phyloP scores from a whole-genome alignment of 495 filamentous ascomycete species.

The Penicillium canescens region DNA sequence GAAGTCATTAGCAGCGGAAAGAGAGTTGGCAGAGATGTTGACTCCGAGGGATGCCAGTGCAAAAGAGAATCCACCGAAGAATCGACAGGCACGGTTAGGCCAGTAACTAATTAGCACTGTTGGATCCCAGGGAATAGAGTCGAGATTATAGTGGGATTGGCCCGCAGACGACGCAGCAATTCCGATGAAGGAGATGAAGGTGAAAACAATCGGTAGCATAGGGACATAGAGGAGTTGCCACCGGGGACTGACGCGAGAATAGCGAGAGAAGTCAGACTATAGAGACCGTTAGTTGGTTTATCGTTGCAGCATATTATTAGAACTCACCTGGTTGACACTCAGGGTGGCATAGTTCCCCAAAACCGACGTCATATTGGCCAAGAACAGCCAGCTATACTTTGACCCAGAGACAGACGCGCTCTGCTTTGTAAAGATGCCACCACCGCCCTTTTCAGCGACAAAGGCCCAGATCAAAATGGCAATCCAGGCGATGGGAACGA shows the following conservation, averaged over 20 bases:
- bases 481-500: slow-evolving; percentile 48
- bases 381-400: slow-evolving; percentile 43
- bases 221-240: slow-evolving; percentile 51
- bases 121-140: slow-evolving; percentile 46
- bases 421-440: slow-evolving; percentile 31
- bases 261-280: slow-evolving; percentile 49
- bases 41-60: slow-evolving; percentile 48
- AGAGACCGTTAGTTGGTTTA: slow-evolving; percentile 2
- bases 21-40: slow-evolving; percentile 67
- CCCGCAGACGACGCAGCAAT: slow-evolving; percentile 48
- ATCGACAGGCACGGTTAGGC: slow-evolving; percentile 52
- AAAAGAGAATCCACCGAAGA: slow-evolving; percentile 50
- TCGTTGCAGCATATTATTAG: background rate
- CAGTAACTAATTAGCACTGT: slow-evolving; percentile 42
- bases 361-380: slow-evolving; percentile 46
- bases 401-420: slow-evolving; percentile 34
- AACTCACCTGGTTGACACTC: slow-evolving; percentile 36
- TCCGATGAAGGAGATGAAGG: slow-evolving; percentile 51
- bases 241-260: slow-evolving; percentile 41
- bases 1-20: slow-evolving; percentile 66
- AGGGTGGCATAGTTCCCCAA: slow-evolving; percentile 47
- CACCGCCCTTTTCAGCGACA: slow-evolving; percentile 35
- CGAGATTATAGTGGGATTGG: slow-evolving; percentile 37
- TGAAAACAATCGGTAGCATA: slow-evolving; percentile 49
- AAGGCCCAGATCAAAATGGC: slow-evolving; percentile 53